Conservation (phyloP, 2,329 filamentous ascomycete genomes). For the Boeremia lycopersici region DNA sequence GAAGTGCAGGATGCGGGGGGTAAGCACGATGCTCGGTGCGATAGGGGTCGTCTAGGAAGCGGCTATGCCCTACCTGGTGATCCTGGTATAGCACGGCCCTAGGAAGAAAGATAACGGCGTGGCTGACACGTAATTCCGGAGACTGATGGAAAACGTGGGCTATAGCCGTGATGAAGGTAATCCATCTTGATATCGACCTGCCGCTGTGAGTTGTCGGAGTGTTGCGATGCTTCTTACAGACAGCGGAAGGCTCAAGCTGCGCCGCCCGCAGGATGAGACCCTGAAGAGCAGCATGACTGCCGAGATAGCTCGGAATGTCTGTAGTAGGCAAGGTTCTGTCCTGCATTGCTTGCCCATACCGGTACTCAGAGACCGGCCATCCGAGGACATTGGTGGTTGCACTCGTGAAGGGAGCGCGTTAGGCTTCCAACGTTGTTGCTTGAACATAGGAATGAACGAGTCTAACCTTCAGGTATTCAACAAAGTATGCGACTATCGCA, state of each 20-base stretch:
- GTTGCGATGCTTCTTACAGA: neutral
- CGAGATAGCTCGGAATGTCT: neutral
- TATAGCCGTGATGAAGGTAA: neutral
- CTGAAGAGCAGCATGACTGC: neutral
- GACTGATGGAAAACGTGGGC: slow-evolving; percentile 10
- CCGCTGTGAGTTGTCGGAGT: neutral
- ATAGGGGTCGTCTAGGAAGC: slow-evolving; percentile 7
- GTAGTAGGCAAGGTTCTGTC: neutral
- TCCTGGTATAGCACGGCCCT: slow-evolving; percentile 12
- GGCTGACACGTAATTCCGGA: slow-evolving; percentile 25
- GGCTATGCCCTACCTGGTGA: slow-evolving; percentile 8
- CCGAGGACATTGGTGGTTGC: neutral
- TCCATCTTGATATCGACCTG: neutral
- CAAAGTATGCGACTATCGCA: neutral
- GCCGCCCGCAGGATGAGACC: neutral
- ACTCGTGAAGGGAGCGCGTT: neutral
- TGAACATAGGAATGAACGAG: neutral
- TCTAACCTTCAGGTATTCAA: neutral
- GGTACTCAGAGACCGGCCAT: neutral
- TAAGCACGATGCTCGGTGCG: neutral
- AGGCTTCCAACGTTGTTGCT: too few species aligned
- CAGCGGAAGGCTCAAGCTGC: neutral
- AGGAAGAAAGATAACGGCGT: slow-evolving; percentile 22
- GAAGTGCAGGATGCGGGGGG: slow-evolving; percentile 7
- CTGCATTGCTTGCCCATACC: neutral